phyloP scores from a whole-genome alignment of 1,284 basidiomycete genomes.

The Omphalotus olearius region DNA sequence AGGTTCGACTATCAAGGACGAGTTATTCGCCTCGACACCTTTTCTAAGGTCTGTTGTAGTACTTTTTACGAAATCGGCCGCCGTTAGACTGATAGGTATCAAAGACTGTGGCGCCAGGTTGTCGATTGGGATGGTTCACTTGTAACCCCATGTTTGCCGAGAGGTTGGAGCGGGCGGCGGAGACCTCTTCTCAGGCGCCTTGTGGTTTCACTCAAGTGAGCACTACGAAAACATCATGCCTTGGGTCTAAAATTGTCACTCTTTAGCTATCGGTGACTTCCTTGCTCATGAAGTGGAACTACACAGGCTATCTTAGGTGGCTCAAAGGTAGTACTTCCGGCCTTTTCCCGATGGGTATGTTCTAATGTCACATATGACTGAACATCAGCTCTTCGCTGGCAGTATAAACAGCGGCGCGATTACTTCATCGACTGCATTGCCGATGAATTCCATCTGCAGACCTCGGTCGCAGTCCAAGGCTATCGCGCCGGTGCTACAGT shows the following conservation, averaged over 20 bases:
- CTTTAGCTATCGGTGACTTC: conserved; percentile 55
- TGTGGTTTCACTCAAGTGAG: conserved; percentile 66
- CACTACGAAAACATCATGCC: not conserved
- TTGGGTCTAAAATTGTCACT: too few species aligned
- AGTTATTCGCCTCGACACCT: conserved; percentile 76
- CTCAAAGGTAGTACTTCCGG: conserved; percentile 38
- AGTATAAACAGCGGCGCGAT: conserved; percentile 58
- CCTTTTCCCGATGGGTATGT: not conserved
- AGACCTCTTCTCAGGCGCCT: conserved; percentile 70
- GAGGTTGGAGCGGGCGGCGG: conserved; percentile 69
- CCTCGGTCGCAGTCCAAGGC: conserved; percentile 25
- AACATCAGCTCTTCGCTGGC: conserved; percentile 45
- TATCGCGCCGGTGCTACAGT: conserved; percentile 37
- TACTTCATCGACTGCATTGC: conserved; percentile 53
- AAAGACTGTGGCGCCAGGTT: conserved; percentile 74
- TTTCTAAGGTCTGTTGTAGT: conserved; percentile 59
- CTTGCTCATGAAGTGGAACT: conserved; percentile 64
- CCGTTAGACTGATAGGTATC: not conserved
- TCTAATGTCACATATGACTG: not conserved
- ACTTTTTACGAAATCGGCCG: not conserved
- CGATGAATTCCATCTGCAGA: conserved; percentile 47
- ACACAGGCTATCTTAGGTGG: conserved; percentile 75
- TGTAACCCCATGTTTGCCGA: conserved; percentile 70
- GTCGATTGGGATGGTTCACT: conserved; percentile 78
- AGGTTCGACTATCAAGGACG: conserved; percentile 74